A percentile compares a stretch with the other conserved stretches of the same genome.
These are phyloP conservation scores for Torulaspora indica DNA, from an alignment of 805 yeast genomes.

Conservation along the genomic window DNA sequence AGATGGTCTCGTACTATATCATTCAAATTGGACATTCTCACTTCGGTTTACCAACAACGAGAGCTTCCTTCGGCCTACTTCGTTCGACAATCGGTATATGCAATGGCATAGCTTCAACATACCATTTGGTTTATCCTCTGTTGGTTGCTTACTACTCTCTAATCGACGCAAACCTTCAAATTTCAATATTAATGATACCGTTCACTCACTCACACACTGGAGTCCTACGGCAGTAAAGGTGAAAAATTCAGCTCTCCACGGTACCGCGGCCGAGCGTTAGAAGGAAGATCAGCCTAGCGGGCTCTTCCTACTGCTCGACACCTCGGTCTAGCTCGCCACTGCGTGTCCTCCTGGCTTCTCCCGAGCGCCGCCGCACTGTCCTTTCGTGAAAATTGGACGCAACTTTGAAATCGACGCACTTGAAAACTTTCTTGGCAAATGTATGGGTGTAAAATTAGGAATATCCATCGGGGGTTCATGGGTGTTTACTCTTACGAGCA, in stretches of 20 bases:
- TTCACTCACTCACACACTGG: neutral
- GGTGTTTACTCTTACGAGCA: neutral
- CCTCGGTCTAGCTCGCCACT: neutral
- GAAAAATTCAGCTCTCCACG: conserved; percentile 3
- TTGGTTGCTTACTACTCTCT: conserved; percentile 16
- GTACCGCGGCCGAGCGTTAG: neutral
- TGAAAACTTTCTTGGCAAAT: too few relatives aligned
- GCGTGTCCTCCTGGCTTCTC: neutral
- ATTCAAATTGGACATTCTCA: neutral
- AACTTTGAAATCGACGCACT: too few relatives aligned
- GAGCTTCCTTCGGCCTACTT: neutral
- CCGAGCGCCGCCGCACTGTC: neutral
- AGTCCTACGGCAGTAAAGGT: neutral
- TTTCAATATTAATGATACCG: neutral
- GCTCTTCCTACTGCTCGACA: neutral
- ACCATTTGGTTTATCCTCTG: conserved; percentile 32
- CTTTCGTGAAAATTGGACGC: too few relatives aligned
- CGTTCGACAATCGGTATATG: neutral
- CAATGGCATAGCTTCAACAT: too few relatives aligned
- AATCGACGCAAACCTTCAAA: neutral
- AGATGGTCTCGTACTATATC: too few relatives aligned
- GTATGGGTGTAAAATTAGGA: neutral
- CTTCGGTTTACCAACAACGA: neutral
- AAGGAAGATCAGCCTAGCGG: neutral
- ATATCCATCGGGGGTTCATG: too few relatives aligned